These are phyloP conservation scores for Hypomontagnella monticulosa DNA, from an alignment of 495 filamentous ascomycete genomes.

Conservation along the genomic window DNA sequence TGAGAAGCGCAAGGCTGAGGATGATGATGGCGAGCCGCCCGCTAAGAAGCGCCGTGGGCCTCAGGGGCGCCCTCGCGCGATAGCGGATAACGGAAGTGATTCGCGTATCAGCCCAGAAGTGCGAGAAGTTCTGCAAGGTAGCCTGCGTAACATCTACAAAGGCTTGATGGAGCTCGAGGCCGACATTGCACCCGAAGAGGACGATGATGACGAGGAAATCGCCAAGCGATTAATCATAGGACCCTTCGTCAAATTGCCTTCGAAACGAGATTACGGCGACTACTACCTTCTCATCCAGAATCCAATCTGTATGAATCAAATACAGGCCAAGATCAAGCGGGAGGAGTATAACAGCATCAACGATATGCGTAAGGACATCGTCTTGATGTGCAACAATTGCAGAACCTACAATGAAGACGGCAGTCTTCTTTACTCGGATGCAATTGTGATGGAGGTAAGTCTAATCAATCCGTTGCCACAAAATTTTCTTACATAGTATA, in stretches of 20 bases:
- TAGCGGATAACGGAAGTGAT: constrained; percentile 45
- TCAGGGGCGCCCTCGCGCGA: constrained; percentile 69
- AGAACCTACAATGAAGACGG: constrained; percentile 95
- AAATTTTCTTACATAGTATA: not conserved
- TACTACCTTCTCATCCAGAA: constrained; percentile 93
- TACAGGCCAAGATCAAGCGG: constrained; percentile 91
- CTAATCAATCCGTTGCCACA: constrained; percentile 1
- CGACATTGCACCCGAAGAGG: constrained; percentile 64
- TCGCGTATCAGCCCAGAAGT: constrained; percentile 55
- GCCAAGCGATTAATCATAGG: constrained; percentile 83
- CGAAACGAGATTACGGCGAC: constrained; percentile 86
- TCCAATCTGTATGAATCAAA: constrained; percentile 93
- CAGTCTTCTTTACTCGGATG: constrained; percentile 90
- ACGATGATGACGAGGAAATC: constrained; percentile 57
- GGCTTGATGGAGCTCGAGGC: constrained; percentile 81
- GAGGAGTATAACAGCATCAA: constrained; percentile 85
- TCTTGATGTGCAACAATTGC: constrained; percentile 87
- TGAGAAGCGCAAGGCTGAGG: constrained; percentile 88
- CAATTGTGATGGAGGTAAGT: constrained; percentile 90
- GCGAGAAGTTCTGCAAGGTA: constrained; percentile 74
- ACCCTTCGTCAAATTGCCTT: constrained; percentile 90
- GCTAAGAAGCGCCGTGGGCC: constrained; percentile 79
- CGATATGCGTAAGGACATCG: constrained; percentile 84
- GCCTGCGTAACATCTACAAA: constrained; percentile 78
- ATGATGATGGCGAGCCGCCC: constrained; percentile 80